Base-by-base conservation (phyloP, 768 basidiomycete species). In the Rickenella mellea region DNA sequence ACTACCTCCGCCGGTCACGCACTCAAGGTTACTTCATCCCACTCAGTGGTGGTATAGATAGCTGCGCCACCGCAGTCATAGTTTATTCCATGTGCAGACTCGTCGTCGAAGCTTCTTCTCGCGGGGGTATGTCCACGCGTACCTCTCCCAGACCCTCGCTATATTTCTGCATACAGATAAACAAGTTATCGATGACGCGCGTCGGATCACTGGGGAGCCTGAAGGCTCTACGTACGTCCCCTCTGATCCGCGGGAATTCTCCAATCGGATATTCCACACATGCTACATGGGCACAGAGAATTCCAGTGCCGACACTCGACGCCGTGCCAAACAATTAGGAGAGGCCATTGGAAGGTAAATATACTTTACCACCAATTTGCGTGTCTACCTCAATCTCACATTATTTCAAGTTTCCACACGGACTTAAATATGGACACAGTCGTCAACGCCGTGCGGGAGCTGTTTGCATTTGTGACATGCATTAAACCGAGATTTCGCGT, bases 211-310 rank as follows among this genome's bases (percentile, higher is more conserved):
- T 0, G 90, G 93, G 4, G 89, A 94, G 56, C 70, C 82, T 0
- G 80, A 80, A 41, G 79, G 74, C 45, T 94, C 93, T 2, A 63
- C 63, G 1, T 98, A 97, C 56, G 53, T 90, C 21, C 94, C 96
- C 1, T 71, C 76, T 0, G 92, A 99, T 58, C 78, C 93, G 0
- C 76, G 71, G 35, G 96, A 98, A 56, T 91, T 97, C 52, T 78
- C 79, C 21, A 70, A 68, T 41, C 72, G 90, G 20, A 81, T 98
- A 41, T 94, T 99, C 68, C 93, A 98, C 60, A 94, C 93, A 0
- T 96, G 91, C 61, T 99, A 94, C 62, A 98, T 99, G 96, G 94
- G 94, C 5, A 99, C 96, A 0, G 88, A 92, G 60, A 93, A 98
- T 58, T 97, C 94, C 6, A 89, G 83, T 46, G 60, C 60, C 0